A percentile compares a stretch with the other conserved stretches of the same genome.
Evolutionary conservation across 805 yeast genomes (phyloP).

Genomic region (Cyberlindnera maritima): DNA sequence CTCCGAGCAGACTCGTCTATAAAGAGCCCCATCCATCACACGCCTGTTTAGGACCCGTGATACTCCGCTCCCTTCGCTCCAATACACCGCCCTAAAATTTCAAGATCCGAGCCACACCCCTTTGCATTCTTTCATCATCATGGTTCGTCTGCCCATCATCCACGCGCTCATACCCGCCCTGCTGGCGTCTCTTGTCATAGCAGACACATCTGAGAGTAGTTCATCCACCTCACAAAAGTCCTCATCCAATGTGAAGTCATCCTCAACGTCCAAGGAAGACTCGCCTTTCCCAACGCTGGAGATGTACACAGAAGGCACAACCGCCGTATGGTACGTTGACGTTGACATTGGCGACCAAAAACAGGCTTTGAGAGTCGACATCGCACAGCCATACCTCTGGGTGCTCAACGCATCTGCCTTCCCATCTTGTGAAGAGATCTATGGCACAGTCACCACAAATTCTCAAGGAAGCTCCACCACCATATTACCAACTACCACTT

Average conservation of each 20-base stretch:
- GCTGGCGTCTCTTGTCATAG: background rate
- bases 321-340: constrained; percentile 31
- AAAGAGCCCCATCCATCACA: no score
- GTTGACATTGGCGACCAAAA: constrained; percentile 32
- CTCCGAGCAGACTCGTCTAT: no score
- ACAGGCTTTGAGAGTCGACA: constrained; percentile 33
- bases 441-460: constrained; percentile 2
- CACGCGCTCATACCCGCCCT: background rate
- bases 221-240: background rate
- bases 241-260: background rate
- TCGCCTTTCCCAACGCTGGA: constrained; percentile 15
- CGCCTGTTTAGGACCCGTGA: no score
- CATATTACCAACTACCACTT: background rate
- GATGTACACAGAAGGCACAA: constrained; percentile 1
- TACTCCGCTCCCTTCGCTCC: no score
- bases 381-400: constrained; percentile 39
- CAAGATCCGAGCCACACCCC: background rate
- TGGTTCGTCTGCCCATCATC: background rate
- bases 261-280: background rate
- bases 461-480: constrained; percentile 10
- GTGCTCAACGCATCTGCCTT: constrained; percentile 23
- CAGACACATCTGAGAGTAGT: background rate
- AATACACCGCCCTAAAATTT: no score
- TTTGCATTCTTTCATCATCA: background rate
- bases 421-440: constrained; percentile 6